phyloP scores from a whole-genome alignment of 352 stramenopile species.

The Thraustotheca clavata region DNA sequence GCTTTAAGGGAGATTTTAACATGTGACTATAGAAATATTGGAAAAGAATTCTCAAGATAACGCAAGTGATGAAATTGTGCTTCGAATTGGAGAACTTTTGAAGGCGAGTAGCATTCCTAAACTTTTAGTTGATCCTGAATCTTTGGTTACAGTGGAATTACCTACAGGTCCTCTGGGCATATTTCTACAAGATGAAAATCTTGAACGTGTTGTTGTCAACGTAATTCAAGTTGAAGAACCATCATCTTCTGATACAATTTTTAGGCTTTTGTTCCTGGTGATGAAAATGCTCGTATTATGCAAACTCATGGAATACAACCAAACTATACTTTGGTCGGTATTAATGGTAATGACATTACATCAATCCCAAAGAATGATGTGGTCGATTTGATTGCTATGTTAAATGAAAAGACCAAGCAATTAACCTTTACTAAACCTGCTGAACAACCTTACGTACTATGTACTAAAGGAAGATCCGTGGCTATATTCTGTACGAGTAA shows the following conservation, averaged over 20 bases:
- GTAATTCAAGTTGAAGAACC: neutral
- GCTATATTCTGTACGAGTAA: neutral
- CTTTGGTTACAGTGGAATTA: no score
- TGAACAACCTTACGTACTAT: neutral
- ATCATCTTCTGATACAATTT: neutral
- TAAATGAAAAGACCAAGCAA: slow-evolving; percentile 42
- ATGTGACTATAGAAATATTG: no score
- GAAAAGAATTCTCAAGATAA: no score
- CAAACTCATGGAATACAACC: slow-evolving; percentile 27
- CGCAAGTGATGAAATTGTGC: no score
- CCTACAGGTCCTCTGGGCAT: slow-evolving; percentile 44
- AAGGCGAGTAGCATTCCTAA: no score
- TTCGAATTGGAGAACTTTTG: no score
- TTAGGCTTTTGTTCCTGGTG: slow-evolving; percentile 39
- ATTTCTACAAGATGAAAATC: slow-evolving; percentile 46
- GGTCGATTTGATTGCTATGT: slow-evolving; percentile 40
- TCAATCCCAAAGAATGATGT: slow-evolving; percentile 32
- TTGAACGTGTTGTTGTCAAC: slow-evolving; percentile 45
- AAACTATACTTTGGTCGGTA: slow-evolving; percentile 36
- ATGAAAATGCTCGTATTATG: slow-evolving; percentile 31
- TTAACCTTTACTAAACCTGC: slow-evolving; percentile 33
- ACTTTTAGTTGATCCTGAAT: no score
- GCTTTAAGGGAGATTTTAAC: no score
- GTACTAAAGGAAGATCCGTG: slow-evolving; percentile 1
- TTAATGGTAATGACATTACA: slow-evolving; percentile 50